Evolutionary conservation across 257 asterid genomes (phyloP).

Genomic region (Gardenia jasminoides): DNA sequence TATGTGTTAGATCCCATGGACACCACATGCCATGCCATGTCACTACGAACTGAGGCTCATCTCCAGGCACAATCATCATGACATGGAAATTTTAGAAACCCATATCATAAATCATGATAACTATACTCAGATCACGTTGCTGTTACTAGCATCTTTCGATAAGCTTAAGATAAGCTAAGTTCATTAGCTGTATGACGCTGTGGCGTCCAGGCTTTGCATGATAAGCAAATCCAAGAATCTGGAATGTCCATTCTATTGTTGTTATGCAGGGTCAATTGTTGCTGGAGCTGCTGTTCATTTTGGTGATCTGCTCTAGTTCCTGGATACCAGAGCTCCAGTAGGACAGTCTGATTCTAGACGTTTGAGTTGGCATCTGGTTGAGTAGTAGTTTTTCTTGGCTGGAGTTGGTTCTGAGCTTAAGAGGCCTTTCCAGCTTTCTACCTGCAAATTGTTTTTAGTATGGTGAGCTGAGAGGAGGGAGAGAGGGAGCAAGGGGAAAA

Average conservation of each 20-base stretch:
- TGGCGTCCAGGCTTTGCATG: slow-evolving; percentile 27
- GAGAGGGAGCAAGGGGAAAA: background rate
- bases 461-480: background rate
- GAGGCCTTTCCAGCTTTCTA: background rate
- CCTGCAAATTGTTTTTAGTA: background rate
- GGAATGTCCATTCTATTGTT: slow-evolving; percentile 27
- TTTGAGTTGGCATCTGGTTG: background rate
- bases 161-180: slow-evolving; percentile 11
- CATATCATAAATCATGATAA: slow-evolving; percentile 19
- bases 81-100: slow-evolving; percentile 9
- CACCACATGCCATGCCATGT: slow-evolving; percentile 19
- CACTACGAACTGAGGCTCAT: slow-evolving; percentile 11
- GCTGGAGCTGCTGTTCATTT: slow-evolving; percentile 25
- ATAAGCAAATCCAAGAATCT: slow-evolving; percentile 23
- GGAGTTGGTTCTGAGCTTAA: background rate
- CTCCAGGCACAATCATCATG: slow-evolving; percentile 27
- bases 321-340: slow-evolving; percentile 6
- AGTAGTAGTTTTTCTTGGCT: background rate
- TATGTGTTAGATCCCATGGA: slow-evolving; percentile 1
- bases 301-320: slow-evolving; percentile 20
- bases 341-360: background rate
- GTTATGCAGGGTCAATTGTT: slow-evolving; percentile 37
- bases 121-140: background rate
- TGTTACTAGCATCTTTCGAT: slow-evolving; percentile 16
- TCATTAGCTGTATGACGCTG: slow-evolving; percentile 7